phyloP scores from a whole-genome alignment of 163 green algal species.

The Scenedesmus sp. region DNA sequence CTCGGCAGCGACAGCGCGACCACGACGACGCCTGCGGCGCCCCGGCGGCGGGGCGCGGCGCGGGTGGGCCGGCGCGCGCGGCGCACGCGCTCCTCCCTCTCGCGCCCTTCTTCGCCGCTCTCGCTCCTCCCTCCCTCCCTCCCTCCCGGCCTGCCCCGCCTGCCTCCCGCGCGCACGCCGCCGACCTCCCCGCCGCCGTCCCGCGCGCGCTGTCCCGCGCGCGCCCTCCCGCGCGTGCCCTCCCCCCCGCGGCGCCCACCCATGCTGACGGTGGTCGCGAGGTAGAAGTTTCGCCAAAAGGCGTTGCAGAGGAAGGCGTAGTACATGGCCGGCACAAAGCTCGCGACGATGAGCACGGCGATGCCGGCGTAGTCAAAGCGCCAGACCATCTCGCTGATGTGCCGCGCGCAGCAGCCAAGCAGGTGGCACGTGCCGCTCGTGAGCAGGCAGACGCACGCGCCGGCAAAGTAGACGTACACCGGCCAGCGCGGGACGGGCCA shows the following conservation, averaged over 20 bases:
- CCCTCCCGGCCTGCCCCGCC: too few relatives aligned
- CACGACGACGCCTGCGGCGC: constrained; percentile 57
- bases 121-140: background rate
- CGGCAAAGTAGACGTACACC: constrained; percentile 62
- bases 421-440: constrained; percentile 85
- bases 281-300: constrained; percentile 77
- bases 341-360: constrained; percentile 91
- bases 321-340: constrained; percentile 91
- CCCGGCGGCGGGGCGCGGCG: too few relatives aligned
- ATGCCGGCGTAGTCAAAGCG: constrained; percentile 97
- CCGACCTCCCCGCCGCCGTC: background rate
- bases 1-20: constrained; percentile 77
- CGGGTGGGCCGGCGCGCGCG: too few relatives aligned
- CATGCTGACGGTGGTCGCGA: constrained; percentile 73
- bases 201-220: background rate
- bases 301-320: constrained; percentile 93
- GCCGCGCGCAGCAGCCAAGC: constrained; percentile 78
- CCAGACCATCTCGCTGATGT: constrained; percentile 86
- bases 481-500: constrained; percentile 64
- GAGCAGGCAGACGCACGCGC: constrained; percentile 88
- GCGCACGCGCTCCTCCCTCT: background rate
- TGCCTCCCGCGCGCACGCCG: too few relatives aligned
- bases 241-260: constrained; percentile 62
- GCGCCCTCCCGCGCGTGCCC: background rate
- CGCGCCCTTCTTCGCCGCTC: background rate